phyloP scores from a whole-genome alignment of 1,284 basidiomycete species.

The Ceratobasidium sp. region DNA sequence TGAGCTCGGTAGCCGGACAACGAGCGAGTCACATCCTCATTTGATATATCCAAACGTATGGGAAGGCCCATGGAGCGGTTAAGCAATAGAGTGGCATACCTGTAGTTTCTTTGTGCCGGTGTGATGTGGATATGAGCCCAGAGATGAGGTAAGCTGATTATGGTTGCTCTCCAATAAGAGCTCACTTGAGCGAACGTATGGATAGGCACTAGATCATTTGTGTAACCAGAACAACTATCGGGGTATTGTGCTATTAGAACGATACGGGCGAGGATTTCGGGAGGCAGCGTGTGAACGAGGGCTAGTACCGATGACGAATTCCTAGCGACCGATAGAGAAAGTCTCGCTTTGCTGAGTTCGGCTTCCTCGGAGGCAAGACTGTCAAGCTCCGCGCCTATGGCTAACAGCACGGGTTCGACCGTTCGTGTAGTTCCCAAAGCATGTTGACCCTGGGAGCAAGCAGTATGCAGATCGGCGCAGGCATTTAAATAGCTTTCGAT shows the following conservation, averaged over 20 bases:
- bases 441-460: not conserved
- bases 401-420: not conserved
- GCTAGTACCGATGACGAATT: not conserved
- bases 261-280: not conserved
- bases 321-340: not conserved
- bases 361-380: not conserved
- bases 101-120: not conserved
- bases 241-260: too few relatives aligned
- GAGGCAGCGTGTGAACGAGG: not conserved
- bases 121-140: not conserved
- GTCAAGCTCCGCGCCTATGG: not conserved
- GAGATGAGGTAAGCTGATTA: not conserved
- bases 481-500: not conserved
- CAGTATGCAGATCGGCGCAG: not conserved
- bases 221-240: too few relatives aligned
- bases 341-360: not conserved
- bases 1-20: too few relatives aligned
- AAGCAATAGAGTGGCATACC: not conserved
- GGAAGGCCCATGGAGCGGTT: constrained; percentile 1
- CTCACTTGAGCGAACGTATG: constrained; percentile 1
- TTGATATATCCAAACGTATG: too few relatives aligned
- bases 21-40: too few relatives aligned
- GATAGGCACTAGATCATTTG: too few relatives aligned
- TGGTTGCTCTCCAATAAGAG: not conserved
- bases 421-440: too few relatives aligned